phyloP scores from a whole-genome alignment of 257 asterid species.

The Solanum appendiculatum region DNA sequence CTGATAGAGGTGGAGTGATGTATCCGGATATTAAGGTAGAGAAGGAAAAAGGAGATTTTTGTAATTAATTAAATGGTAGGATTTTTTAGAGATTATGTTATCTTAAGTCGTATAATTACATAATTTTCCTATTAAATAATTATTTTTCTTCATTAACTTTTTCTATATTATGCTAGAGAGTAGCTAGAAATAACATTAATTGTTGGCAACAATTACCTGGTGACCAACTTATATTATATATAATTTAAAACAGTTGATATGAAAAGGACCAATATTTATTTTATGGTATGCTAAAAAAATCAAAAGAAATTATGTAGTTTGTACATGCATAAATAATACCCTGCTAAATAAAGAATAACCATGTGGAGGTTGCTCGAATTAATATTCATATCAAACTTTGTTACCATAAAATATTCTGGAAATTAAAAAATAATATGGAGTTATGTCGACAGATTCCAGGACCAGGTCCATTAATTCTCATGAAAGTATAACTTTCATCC shows the following conservation, averaged over 20 bases:
- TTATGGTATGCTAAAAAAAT: neutral
- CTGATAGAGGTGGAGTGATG: too few species aligned
- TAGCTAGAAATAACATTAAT: neutral
- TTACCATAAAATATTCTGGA: neutral
- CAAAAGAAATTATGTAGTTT: neutral
- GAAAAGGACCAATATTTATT: neutral
- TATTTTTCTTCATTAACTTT: neutral
- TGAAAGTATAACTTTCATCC: neutral
- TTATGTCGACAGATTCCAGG: neutral
- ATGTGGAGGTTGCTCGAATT: neutral
- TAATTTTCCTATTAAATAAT: neutral
- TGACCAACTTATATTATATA: neutral
- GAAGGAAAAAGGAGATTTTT: too few species aligned
- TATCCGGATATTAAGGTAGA: too few species aligned
- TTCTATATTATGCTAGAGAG: neutral
- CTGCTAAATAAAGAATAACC: neutral
- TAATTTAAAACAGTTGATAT: neutral
- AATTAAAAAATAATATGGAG: neutral
- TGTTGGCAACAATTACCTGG: neutral
- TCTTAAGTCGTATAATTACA: neutral
- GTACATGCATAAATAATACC: neutral
- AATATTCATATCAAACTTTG: neutral
- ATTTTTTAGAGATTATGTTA: too few species aligned
- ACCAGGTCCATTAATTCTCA: neutral
- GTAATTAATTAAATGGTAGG: too few species aligned